Evolutionary conservation across 371 early-diverging fungal species (phyloP).

Genomic region (Mortierella sp.): DNA sequence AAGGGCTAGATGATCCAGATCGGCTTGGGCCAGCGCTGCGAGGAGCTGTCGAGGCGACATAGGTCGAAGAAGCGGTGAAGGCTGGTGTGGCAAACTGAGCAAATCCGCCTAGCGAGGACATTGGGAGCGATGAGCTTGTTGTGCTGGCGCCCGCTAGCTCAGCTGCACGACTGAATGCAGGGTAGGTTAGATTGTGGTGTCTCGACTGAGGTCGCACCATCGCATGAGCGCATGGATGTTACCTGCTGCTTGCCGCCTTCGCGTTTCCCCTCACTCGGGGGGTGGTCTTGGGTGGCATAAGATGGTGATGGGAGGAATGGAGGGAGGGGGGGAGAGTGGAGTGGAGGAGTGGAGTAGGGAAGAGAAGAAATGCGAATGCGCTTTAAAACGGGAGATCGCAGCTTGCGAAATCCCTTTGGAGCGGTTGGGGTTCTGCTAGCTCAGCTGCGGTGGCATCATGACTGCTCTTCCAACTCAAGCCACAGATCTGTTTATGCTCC

Average conservation of each 20-base stretch:
- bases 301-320: neutral
- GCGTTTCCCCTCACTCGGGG: constrained; percentile 74
- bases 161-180: constrained; percentile 72
- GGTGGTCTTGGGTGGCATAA: constrained; percentile 59
- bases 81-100: constrained; percentile 67
- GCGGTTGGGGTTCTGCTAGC: too few relatives aligned
- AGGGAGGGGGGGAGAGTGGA: neutral
- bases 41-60: constrained; percentile 43
- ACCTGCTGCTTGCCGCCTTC: constrained; percentile 82
- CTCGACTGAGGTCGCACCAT: neutral
- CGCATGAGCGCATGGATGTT: constrained; percentile 15
- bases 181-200: neutral
- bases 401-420: too few relatives aligned
- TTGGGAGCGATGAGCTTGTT: constrained; percentile 57
- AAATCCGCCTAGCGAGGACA: constrained; percentile 70
- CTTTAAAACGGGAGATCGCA: too few relatives aligned
- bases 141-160: constrained; percentile 61
- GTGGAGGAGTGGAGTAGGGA: neutral
- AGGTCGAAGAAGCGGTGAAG: constrained; percentile 41
- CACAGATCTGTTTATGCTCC: constrained; percentile 6
- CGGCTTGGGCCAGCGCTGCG: constrained; percentile 26
- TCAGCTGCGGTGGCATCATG: too few relatives aligned
- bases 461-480: neutral
- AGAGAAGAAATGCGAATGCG: too few relatives aligned
- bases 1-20: constrained; percentile 41